Percentiles rank a stretch among this genome's conserved stretches.
Conservation (phyloP, 2,329 filamentous ascomycete genomes). For the Penicillium polonicum region DNA sequence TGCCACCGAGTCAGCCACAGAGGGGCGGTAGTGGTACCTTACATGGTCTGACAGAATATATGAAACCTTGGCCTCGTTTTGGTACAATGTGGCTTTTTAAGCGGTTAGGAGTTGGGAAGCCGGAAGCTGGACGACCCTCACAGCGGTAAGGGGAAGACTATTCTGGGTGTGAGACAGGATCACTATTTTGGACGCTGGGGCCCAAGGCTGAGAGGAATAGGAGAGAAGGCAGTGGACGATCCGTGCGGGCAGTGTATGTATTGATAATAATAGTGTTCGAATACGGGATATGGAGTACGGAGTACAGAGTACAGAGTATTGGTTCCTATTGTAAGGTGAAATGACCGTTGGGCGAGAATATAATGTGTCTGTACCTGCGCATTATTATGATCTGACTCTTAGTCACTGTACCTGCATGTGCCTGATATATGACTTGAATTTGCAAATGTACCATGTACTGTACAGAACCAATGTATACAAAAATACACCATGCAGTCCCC, state of each 20-base stretch:
- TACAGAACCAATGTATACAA: not conserved
- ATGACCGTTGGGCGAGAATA: conserved; percentile 1
- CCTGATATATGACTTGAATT: not conserved
- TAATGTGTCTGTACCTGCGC: not conserved
- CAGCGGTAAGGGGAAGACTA: conserved; percentile 11
- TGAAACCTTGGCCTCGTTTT: conserved; percentile 5
- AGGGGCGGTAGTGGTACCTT: conserved; percentile 3
- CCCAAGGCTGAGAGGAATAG: not conserved
- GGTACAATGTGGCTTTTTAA: conserved; percentile 1
- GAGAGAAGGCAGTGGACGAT: not conserved
- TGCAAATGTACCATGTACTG: not conserved
- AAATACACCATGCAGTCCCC: not conserved
- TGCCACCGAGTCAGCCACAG: conserved; percentile 5
- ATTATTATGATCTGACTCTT: not conserved
- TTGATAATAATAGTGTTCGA: not conserved
- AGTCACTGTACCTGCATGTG: not conserved
- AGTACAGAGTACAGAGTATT: not conserved
- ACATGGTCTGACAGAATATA: conserved; percentile 2
- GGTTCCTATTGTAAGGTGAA: not conserved
- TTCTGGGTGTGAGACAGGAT: conserved; percentile 9
- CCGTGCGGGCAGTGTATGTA: conserved; percentile 2
- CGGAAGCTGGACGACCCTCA: not conserved
- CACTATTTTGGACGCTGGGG: conserved; percentile 1
- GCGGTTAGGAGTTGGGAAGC: conserved; percentile 2
- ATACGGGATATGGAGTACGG: not conserved